Evolutionary conservation across 441 rosid genomes (phyloP).

Genomic region (Erodium moschatum): DNA sequence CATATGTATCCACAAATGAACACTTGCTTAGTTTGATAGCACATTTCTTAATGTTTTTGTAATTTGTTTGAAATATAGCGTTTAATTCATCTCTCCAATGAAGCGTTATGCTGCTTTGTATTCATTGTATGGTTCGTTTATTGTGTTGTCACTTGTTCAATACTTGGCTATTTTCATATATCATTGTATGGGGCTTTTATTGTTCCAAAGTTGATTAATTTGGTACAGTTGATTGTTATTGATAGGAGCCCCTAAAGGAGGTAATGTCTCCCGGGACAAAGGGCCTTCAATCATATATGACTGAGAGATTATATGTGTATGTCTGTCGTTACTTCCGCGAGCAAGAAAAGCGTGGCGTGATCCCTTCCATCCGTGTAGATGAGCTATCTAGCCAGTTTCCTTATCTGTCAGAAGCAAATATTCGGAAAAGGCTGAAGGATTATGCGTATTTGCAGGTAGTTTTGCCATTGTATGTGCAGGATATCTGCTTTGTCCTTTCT

Average conservation of each 20-base stretch:
- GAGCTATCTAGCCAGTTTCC: conserved; percentile 67
- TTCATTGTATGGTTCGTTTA: neutral
- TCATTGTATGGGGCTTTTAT: neutral
- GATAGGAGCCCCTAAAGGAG: conserved; percentile 94
- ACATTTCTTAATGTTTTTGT: neutral
- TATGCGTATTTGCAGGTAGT: conserved; percentile 59
- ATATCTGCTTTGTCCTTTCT: conserved; percentile 4
- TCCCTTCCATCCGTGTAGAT: conserved; percentile 61
- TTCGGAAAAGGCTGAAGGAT: conserved; percentile 67
- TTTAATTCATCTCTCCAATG: neutral
- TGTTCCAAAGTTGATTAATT: neutral
- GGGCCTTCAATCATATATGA: conserved; percentile 62
- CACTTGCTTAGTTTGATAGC: neutral
- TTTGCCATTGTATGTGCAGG: conserved; percentile 13
- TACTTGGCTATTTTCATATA: neutral
- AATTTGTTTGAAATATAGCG: neutral
- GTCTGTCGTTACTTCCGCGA: conserved; percentile 76
- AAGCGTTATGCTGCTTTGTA: neutral
- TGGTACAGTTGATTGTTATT: conserved; percentile 20
- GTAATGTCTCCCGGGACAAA: conserved; percentile 82
- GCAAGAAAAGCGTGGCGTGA: conserved; percentile 45
- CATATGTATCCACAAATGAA: neutral
- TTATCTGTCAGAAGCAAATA: conserved; percentile 52
- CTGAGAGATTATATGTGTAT: conserved; percentile 69
- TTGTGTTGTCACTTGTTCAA: neutral